Evolutionary conservation across 306 rosid species (phyloP).

Genomic region (Trichosanthes cucumerina): DNA sequence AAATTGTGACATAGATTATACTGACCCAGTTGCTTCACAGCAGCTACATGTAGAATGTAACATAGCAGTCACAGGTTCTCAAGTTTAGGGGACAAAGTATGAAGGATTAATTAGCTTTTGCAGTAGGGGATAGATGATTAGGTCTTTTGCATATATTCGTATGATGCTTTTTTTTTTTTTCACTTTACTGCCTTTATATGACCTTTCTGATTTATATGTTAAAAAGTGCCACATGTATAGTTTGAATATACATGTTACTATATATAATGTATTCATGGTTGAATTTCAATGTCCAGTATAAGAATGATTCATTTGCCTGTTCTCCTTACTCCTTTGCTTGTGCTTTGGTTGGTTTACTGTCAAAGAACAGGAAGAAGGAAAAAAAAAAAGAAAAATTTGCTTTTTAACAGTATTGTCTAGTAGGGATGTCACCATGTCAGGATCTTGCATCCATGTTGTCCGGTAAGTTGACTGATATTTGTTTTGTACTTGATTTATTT

Average conservation of each 20-base stretch:
- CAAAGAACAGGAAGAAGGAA: too few relatives aligned
- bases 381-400: background rate
- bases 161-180: background rate
- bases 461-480: too few relatives aligned
- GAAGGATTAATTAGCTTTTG: background rate
- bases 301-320: background rate
- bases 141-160: conserved; percentile 7
- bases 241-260: conserved; percentile 2
- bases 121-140: conserved; percentile 4
- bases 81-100: conserved; percentile 6
- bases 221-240: conserved; percentile 12
- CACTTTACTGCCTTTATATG: background rate
- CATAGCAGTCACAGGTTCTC: conserved; percentile 2
- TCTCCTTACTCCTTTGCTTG: background rate
- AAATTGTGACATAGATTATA: conserved; percentile 8
- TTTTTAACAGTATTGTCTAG: background rate
- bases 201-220: conserved; percentile 9
- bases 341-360: background rate
- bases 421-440: background rate
- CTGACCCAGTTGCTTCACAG: conserved; percentile 10
- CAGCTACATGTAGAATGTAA: conserved; percentile 14
- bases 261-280: conserved; percentile 1
- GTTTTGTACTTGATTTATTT: too few relatives aligned
- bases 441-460: too few relatives aligned
- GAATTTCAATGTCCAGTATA: conserved; percentile 2